Percentiles rank a stretch among this genome's conserved stretches.
These are phyloP conservation scores for Capronia coronata DNA, from an alignment of 2,329 filamentous ascomycete genomes.

Conservation along the genomic window DNA sequence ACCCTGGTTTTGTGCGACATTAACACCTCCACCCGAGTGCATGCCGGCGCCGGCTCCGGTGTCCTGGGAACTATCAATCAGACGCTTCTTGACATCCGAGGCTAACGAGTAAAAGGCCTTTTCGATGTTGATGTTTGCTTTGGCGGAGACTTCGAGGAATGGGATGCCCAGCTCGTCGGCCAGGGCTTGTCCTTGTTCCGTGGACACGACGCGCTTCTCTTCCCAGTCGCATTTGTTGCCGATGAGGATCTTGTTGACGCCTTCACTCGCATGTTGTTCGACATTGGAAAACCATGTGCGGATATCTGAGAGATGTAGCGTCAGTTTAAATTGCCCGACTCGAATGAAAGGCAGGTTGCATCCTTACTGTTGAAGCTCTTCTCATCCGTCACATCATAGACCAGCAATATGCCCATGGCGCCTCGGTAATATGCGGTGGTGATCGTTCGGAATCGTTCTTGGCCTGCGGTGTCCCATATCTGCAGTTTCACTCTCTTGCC, in stretches of 20 bases:
- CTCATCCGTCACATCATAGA: conserved; percentile 98
- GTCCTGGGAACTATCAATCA: conserved; percentile 79
- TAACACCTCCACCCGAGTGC: conserved; percentile 50
- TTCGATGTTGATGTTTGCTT: conserved; percentile 99
- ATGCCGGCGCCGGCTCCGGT: conserved; percentile 8
- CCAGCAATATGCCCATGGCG: conserved; percentile 94
- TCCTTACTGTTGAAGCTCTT: conserved; percentile 88
- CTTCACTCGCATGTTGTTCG: conserved; percentile 94
- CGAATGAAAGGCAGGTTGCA: neutral
- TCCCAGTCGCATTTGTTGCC: conserved; percentile 99
- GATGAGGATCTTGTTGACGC: conserved; percentile 98
- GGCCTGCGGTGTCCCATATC: conserved; percentile 98
- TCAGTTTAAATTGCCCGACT: too few species aligned
- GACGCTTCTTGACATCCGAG: conserved; percentile 94
- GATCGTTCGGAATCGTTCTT: conserved; percentile 97
- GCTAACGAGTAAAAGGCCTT: conserved; percentile 96
- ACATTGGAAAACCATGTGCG: conserved; percentile 99
- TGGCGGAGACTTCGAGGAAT: conserved; percentile 96
- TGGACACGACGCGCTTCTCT: conserved; percentile 92
- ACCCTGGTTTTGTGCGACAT: conserved; percentile 57
- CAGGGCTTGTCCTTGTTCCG: conserved; percentile 84
- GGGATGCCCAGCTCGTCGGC: conserved; percentile 95
- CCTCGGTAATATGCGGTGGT: conserved; percentile 98
- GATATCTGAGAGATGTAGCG: too few species aligned
- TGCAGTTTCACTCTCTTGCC: conserved; percentile 98